Evolutionary conservation across 176 grass and related monocot genomes (phyloP).

Genomic region (Areca catechu): DNA sequence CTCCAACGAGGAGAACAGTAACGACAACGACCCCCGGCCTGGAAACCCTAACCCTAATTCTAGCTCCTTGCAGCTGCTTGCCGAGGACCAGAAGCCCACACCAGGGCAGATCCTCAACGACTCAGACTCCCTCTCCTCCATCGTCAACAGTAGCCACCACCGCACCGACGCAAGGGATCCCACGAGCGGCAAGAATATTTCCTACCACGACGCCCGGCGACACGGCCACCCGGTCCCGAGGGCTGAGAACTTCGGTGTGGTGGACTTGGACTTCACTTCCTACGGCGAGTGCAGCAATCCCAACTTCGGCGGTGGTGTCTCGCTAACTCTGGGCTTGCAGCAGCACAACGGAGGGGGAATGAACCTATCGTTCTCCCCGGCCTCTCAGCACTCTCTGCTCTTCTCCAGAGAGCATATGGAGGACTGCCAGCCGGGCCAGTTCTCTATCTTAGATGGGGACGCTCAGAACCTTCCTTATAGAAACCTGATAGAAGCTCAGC

Average conservation of each 20-base stretch:
- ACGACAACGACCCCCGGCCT: not conserved
- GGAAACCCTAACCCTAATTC: slow-evolving; percentile 30
- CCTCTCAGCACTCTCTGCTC: slow-evolving; percentile 12
- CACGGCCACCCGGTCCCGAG: not conserved
- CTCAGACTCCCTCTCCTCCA: slow-evolving; percentile 48
- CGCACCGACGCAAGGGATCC: not conserved
- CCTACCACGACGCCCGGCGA: too few species aligned
- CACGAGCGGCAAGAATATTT: too few species aligned
- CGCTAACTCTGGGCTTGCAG: slow-evolving; percentile 74
- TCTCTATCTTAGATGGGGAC: slow-evolving; percentile 31
- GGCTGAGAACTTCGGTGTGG: slow-evolving; percentile 29
- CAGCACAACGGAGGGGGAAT: slow-evolving; percentile 48
- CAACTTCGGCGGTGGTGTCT: slow-evolving; percentile 40
- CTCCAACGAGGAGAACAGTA: slow-evolving; percentile 3
- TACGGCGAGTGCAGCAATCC: slow-evolving; percentile 26
- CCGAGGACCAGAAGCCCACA: slow-evolving; percentile 59
- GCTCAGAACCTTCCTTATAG: slow-evolving; percentile 32
- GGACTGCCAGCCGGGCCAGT: slow-evolving; percentile 9
- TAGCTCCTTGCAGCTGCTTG: slow-evolving; percentile 2
- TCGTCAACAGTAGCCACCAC: slow-evolving; percentile 49
- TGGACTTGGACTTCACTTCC: slow-evolving; percentile 45
- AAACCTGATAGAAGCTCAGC: slow-evolving; percentile 30
- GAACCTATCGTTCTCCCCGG: slow-evolving; percentile 50
- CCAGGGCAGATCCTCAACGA: slow-evolving; percentile 52
- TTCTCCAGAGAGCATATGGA: slow-evolving; percentile 35